Conservation (phyloP, 345 rosid genomes). For the Fremontodendron californicum region DNA sequence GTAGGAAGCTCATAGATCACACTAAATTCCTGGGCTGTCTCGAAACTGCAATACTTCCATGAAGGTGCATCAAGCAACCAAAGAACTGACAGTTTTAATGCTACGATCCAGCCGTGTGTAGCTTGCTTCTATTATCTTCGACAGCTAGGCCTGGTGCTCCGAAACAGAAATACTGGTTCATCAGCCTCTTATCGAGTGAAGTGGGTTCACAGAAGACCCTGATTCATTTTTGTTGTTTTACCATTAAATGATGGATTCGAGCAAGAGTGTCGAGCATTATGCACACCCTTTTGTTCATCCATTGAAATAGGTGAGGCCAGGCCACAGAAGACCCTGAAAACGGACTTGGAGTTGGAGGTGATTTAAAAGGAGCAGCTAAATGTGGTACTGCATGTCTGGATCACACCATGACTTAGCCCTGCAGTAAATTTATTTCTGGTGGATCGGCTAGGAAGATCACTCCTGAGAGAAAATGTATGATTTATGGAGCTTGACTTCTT, state of each 20-base stretch:
- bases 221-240: constrained; percentile 13
- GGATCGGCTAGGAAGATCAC: constrained; percentile 69
- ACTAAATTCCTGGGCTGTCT: too few relatives aligned
- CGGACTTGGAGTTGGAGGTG: constrained; percentile 44
- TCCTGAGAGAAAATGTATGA: constrained; percentile 34
- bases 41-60: neutral
- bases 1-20: neutral
- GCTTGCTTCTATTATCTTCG: constrained; percentile 35
- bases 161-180: constrained; percentile 69
- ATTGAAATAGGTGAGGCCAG: constrained; percentile 35
- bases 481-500: constrained; percentile 32
- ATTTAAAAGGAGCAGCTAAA: constrained; percentile 29
- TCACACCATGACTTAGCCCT: constrained; percentile 63
- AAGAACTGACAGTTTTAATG: constrained; percentile 40
- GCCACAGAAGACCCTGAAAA: constrained; percentile 33
- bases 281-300: constrained; percentile 26
- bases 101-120: constrained; percentile 24
- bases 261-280: constrained; percentile 2
- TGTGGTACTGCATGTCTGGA: constrained; percentile 51
- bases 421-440: constrained; percentile 42
- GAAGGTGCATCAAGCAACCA: constrained; percentile 32
- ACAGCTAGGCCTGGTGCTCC: constrained; percentile 60
- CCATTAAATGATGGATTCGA: constrained; percentile 12
- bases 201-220: constrained; percentile 34
- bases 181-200: constrained; percentile 43